Base-by-base conservation (phyloP, 352 stramenopile species). In the Globisporangium megalacanthum region DNA sequence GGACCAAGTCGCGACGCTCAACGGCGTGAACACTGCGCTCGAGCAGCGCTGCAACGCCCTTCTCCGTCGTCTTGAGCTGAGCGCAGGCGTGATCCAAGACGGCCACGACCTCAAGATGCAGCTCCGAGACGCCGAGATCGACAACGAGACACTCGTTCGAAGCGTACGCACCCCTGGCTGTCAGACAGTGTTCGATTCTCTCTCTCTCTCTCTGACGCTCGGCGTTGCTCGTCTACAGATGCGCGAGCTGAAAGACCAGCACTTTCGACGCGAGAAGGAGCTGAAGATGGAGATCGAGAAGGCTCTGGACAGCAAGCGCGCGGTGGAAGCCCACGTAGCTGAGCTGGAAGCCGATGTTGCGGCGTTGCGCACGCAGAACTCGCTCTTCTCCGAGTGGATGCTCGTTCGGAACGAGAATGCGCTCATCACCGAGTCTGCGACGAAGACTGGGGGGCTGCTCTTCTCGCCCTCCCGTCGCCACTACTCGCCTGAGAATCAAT, bases 311-410 rank as follows among this genome's bases (percentile, higher is more conserved):
- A 68, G 82, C 37, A 89, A 78, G 51, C 56, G 68, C 2, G 60
- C 69, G 13, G 41, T 84, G 1, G 66, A 80, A 20, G 63, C 72
- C 20, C 69, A 79, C 33, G 60, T 88, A 1, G 42, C 52, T 1
- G 82, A 90, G 37, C 60, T 91, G 15, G 65, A 90, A 45, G 62
- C 64, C n/a, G 84, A 94, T 33, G 56, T 89, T 11, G 60, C 61
- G 5, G 75, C 80, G 0, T 54, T 91, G 19, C 75, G 82, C 9
- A 64, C 75, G 10, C 77, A 89, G 52, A 90, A 88, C 52, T 75
- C 73, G 8, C 57, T 89, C 33, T 80, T 87, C 37, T 90, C 80
- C 19, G 79, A 92, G 58, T 92, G 79, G 75, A 87, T 90, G 83
- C 70, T 90, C 6, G 77, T 92, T 50, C 73, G 75, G 8, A 87